Conservation (phyloP, 495 filamentous ascomycete genomes). For the Evansstolkia leycettana region DNA sequence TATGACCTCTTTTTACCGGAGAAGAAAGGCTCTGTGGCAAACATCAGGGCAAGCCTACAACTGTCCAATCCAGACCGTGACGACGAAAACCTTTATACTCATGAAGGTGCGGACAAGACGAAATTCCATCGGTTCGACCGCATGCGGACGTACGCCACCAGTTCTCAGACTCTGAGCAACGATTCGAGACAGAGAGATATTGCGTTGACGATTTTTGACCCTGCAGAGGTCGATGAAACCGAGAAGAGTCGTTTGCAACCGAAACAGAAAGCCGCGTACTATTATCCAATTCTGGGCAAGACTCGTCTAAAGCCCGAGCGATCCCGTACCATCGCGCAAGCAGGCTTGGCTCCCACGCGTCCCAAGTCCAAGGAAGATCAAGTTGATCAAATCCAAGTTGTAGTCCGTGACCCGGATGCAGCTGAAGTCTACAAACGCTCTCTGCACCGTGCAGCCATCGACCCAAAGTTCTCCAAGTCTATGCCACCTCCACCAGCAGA, state of each 20-base stretch:
- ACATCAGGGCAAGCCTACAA: constrained; percentile 64
- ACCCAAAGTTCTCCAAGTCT: constrained; percentile 29
- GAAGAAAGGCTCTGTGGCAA: constrained; percentile 38
- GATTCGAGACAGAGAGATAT: constrained; percentile 43
- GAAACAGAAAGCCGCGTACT: constrained; percentile 67
- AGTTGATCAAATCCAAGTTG: constrained; percentile 43
- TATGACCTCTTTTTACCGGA: constrained; percentile 73
- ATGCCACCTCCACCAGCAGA: constrained; percentile 20
- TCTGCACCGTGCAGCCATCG: constrained; percentile 29
- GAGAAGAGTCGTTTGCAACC: neutral
- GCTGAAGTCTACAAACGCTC: constrained; percentile 38
- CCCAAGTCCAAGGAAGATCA: constrained; percentile 29
- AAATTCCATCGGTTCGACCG: constrained; percentile 62
- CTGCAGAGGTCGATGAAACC: constrained; percentile 27
- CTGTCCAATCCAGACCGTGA: constrained; percentile 56
- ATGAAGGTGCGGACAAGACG: constrained; percentile 27
- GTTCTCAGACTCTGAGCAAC: constrained; percentile 47
- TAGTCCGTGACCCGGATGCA: constrained; percentile 40
- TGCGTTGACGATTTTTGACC: constrained; percentile 51
- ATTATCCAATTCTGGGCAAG: constrained; percentile 75
- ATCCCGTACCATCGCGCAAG: constrained; percentile 35
- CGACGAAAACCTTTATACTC: constrained; percentile 53
- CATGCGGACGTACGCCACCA: constrained; percentile 74
- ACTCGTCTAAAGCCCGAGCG: constrained; percentile 47
- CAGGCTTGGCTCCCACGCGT: constrained; percentile 27